Evolutionary conservation across 768 basidiomycete species (phyloP).

Genomic region (Suillus decipiens): DNA sequence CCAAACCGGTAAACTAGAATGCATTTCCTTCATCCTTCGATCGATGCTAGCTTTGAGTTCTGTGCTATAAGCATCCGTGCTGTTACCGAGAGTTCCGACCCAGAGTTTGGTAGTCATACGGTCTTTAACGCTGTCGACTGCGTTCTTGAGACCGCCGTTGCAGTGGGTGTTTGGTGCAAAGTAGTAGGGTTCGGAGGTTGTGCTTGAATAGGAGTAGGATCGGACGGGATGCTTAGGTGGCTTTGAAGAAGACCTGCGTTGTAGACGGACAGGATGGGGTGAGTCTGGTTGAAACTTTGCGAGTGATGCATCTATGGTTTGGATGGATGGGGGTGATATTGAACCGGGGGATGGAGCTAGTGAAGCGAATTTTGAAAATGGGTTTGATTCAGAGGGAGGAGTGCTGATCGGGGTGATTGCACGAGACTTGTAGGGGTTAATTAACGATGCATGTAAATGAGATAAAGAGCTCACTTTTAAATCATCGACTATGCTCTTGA

Average conservation of each 20-base stretch:
- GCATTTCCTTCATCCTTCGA: conserved; percentile 42
- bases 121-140: conserved; percentile 64
- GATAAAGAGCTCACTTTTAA: conserved; percentile 50
- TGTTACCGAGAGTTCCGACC: conserved; percentile 76
- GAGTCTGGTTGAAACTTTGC: conserved; percentile 51
- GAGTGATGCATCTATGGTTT: conserved; percentile 30
- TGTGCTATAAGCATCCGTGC: conserved; percentile 65
- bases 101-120: conserved; percentile 53
- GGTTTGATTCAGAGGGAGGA: conserved; percentile 51
- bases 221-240: not conserved
- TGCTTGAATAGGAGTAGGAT: conserved; percentile 32
- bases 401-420: conserved; percentile 41
- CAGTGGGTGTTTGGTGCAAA: conserved; percentile 67
- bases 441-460: not conserved
- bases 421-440: conserved; percentile 34
- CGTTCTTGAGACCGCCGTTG: conserved; percentile 85
- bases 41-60: conserved; percentile 60
- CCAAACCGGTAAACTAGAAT: conserved; percentile 65
- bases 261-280: conserved; percentile 42
- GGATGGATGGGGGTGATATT: conserved; percentile 16
- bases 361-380: conserved; percentile 52
- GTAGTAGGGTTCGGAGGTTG: conserved; percentile 40
- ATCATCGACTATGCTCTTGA: conserved; percentile 80
- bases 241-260: conserved; percentile 57
- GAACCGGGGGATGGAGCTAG: conserved; percentile 27